Base-by-base conservation (phyloP, 2,329 filamentous ascomycete genomes). In the Plectosphaerella sp. region DNA sequence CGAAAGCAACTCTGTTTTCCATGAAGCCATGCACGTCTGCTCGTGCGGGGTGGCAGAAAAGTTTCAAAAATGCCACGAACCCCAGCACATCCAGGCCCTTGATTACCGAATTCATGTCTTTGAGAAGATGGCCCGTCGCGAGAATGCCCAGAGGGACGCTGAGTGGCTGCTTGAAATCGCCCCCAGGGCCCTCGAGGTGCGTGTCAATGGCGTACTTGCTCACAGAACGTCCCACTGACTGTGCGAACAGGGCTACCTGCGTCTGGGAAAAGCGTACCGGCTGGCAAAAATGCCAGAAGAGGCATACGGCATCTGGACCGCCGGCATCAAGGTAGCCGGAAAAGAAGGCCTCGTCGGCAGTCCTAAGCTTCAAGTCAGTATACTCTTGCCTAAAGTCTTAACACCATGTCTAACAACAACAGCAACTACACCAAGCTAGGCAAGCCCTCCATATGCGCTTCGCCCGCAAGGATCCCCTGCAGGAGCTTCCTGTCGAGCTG, bases 81-180 rank as follows among this genome's bases (percentile, higher is more conserved):
- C 52, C 2, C 45, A 65, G 9, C 72, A 75, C 49, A 64, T 73
- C 39, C 65, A 69, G 52, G 71, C 72, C 3, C 60, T 75, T 11
- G 71, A 73, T 57, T 70, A 72, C 51, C 63, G 71, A 4, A 69
- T 71, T 16, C 71, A 70, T 3, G 55, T 58, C 45, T 72, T 72
- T 51, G 70, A 73, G 52, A 65, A 65, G 20, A 58, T 74, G 37
- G 58, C 61, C 8, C 66, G 72, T 50, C 59, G 73, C 3, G 66
- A 64, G 5, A 66, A 67, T 22, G 72, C 72, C 14, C 64, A 60
- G 53, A 64, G 56, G 35, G 72, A 74, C 50, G 72, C 72, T 9
- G 68, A 71, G 57, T 74, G 72, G 70, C 66, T 75, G 20, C 55
- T 75, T 16, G 70, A 73, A 50, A 63, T 75, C 42, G 68, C 72